Evolutionary conservation across 371 early-diverging fungal genomes (phyloP).

Genomic region (Mucor mucedo): DNA sequence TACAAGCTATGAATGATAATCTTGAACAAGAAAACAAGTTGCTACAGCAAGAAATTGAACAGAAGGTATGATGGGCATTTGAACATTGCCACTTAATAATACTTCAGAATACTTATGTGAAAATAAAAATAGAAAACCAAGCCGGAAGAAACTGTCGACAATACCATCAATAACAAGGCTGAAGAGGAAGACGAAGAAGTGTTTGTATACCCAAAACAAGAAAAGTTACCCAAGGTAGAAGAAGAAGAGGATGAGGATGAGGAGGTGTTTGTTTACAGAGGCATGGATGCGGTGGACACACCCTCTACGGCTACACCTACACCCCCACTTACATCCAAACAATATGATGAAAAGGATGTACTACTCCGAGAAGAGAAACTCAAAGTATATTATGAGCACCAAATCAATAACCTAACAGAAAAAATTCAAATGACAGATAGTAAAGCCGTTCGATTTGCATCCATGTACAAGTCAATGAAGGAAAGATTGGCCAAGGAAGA

Average conservation of each 20-base stretch:
- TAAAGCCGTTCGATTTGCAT: constrained; percentile 42
- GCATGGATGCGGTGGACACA: constrained; percentile 35
- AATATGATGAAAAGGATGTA: constrained; percentile 11
- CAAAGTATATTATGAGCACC: constrained; percentile 38
- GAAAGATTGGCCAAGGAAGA: constrained; percentile 32
- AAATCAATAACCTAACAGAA: constrained; percentile 35
- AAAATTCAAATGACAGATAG: constrained; percentile 50
- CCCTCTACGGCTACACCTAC: neutral
- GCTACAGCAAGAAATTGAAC: constrained; percentile 25
- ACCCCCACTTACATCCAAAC: neutral
- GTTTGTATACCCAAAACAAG: constrained; percentile 45
- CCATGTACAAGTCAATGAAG: constrained; percentile 37
- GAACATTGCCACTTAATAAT: neutral
- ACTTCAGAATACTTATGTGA: too few species aligned
- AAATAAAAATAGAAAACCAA: neutral
- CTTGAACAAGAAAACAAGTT: constrained; percentile 19
- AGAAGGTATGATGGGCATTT: constrained; percentile 7
- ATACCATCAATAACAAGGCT: too few species aligned
- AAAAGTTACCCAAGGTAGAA: neutral
- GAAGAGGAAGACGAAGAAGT: constrained; percentile 34
- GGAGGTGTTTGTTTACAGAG: constrained; percentile 48
- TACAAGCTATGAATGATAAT: constrained; percentile 13
- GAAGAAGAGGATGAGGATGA: constrained; percentile 44
- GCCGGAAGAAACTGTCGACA: constrained; percentile 19
- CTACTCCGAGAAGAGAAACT: constrained; percentile 27